Evolutionary conservation across 768 basidiomycete species (phyloP), one percentile per base, ranked within the genome.

Genomic region (Phallus indusiatus): DNA sequence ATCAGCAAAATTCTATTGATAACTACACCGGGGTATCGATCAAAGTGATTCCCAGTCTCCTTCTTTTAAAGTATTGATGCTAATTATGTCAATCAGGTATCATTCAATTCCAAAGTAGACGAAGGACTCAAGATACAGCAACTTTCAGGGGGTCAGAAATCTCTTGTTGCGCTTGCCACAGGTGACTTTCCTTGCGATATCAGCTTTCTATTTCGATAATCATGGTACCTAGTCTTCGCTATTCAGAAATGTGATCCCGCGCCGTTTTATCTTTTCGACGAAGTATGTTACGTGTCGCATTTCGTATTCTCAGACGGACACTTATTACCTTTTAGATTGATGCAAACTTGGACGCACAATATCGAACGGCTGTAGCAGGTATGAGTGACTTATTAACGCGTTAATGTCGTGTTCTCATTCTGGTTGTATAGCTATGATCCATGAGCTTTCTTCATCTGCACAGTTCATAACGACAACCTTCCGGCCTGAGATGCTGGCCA

Each of bases 171-270:
- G 0, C 83, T 99, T 33, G 93, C 96, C 2, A 88, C 91, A 35
- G 91, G 92, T 90, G 61, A 28, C 74, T 62, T 11, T 14, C 14
- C 6, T 14, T 18, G n/a, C n/a, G 1, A 12, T 10, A 46, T 14
- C 54, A 53, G 3, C 21, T 54, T 1, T 9, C 24, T 54, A 28
- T 22, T 1, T 28, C 22, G 47, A 24, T 47, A 18, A 42, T 11
- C 8, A 36, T 54, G 64, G 20, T 69, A 53, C 33, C 0, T 67
- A 90, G 94, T 99, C 22, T 98, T 99, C 67, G 93, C 95, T 16
- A 98, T 98, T 64, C 96, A 99, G 73, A 97, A 96, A 72, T 98
- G 95, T 68, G 96, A 99, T 67, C 96, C 96, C 1, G 95, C 96
- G 0, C 96, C 96, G 1, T 99, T 99, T 76, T 98, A 98, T 71